Evolutionary conservation across 768 basidiomycete genomes (phyloP).

Genomic region (Nevesoporus exiguus): DNA sequence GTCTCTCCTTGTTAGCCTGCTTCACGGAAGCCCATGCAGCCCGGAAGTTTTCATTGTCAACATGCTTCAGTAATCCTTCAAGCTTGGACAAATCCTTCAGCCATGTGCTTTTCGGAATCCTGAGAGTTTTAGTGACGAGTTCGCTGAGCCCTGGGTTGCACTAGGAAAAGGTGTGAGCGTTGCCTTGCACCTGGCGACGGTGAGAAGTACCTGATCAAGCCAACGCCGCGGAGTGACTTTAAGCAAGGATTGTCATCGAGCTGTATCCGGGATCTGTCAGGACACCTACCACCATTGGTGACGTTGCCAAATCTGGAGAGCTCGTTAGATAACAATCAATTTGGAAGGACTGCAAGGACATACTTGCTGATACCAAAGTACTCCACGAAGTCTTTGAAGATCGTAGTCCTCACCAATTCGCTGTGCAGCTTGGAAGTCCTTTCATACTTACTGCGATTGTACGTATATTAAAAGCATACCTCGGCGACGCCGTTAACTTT

Average conservation of each 20-base stretch:
- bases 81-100: constrained; percentile 80
- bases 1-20: constrained; percentile 85
- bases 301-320: constrained; percentile 73
- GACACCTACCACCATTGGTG: constrained; percentile 80
- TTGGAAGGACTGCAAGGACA: background rate
- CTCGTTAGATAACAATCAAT: constrained; percentile 15
- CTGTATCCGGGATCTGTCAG: background rate
- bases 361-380: constrained; percentile 84
- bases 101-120: constrained; percentile 74
- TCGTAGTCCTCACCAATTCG: constrained; percentile 79
- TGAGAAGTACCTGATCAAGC: constrained; percentile 65
- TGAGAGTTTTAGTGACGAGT: constrained; percentile 81
- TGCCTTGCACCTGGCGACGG: background rate
- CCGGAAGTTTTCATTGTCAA: constrained; percentile 73
- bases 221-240: constrained; percentile 89
- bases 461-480: constrained; percentile 32
- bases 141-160: constrained; percentile 87
- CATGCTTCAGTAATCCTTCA: constrained; percentile 67
- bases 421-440: constrained; percentile 64
- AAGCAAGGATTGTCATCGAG: background rate
- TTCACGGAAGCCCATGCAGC: constrained; percentile 82
- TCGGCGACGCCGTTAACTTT: constrained; percentile 97
- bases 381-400: constrained; percentile 90
- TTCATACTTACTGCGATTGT: background rate
- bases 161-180: constrained; percentile 23